Evolutionary conservation across 345 rosid species (phyloP), one percentile per base, ranked within the genome.

Genomic region (Eucalyptus shirleyi): DNA sequence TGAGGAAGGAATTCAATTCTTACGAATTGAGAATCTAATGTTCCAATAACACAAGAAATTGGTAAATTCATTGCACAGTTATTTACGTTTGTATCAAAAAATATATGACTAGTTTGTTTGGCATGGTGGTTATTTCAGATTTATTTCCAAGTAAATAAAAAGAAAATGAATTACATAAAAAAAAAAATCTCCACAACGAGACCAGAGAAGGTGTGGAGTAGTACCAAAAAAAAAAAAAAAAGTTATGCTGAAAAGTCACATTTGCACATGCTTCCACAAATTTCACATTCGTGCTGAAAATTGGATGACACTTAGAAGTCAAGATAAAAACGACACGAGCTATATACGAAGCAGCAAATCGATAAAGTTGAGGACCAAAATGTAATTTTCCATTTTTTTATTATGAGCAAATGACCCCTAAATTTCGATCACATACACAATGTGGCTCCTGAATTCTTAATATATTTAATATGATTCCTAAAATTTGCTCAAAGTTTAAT

Each of bases 1-100:
- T 24, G 13, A 56, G 30, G 62, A 56, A 51, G 55, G 21, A 97
- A 96, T 96, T 96, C 96, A 96, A 96, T 94, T 96, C 98, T 95
- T 95, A 96, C 50, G 50, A 49, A 49, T 49, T 49, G 50, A 49
- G 50, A 49, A 49, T 13, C 6, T 49, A 49, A 49, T 49, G 50
- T 49, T 49, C 50, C 50, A 49, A 49, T 13, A 49, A 49, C 50
- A 49, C 16, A 49, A 13, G 50, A 49, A 49, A 49, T 5, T 49
- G 50, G 16, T 13, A 47, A 47, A 28, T 60, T 5, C 67, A 60
- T 28, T 6, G n/a, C n/a, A 28, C 67, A 2, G 67, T 60, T 12
- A 28, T 60, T 60, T 26, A 60, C 8, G 3, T 26, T 59, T 59
- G 65, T 10, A 8, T 5, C 14, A 11, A 59, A 59, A 11, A 3